Base-by-base conservation (phyloP, 2,329 filamentous ascomycete species). In the Periconia sp. region DNA sequence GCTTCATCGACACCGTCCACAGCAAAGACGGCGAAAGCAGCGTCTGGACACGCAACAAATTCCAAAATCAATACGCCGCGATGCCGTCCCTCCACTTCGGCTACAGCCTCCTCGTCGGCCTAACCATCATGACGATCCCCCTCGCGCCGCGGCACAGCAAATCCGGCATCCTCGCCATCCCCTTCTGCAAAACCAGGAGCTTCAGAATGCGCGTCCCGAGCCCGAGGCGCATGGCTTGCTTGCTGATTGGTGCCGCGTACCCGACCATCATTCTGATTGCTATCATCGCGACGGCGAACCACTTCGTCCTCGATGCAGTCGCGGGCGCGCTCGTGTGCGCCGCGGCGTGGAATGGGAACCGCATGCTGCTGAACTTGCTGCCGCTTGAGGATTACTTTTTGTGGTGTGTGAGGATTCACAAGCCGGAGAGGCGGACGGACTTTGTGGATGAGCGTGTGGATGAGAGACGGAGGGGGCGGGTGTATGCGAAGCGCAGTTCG, bases 71-170 rank as follows among this genome's bases (percentile, higher is more conserved):
- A 72, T 90, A 90, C 70, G 87, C 85, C 81, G 88, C 88, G 8
- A 91, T 91, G 88, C 88, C 88, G 1, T 88, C 85, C 0, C 79
- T 91, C 15, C 88, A 91, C 70, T 91, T 91, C 65, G 88, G 88
- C 2, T 91, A 91, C 74, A 87, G 86, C 3, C 81, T 91, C 30
- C 81, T 91, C 63, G 85, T 91, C 65, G 88, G 88, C 8, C 73
- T 90, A 13, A 90, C 87, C 3, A 80, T 90, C 53, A 82, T 84
- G 61, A 84, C 83, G 1, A 82, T 90, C 45, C 88, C 88, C 1
- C 76, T 90, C 1, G 74, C 80, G 10, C 78, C 81, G 20, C 76
- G 81, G 19, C 81, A 85, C 50, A 70, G 77, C 17, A 77, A 76
- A 9, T 77, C 77, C 1, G 59, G 46, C 52, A 60, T 69, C 41